Conservation (phyloP, 768 basidiomycete genomes). For the Rhizopogon vinicolor region DNA sequence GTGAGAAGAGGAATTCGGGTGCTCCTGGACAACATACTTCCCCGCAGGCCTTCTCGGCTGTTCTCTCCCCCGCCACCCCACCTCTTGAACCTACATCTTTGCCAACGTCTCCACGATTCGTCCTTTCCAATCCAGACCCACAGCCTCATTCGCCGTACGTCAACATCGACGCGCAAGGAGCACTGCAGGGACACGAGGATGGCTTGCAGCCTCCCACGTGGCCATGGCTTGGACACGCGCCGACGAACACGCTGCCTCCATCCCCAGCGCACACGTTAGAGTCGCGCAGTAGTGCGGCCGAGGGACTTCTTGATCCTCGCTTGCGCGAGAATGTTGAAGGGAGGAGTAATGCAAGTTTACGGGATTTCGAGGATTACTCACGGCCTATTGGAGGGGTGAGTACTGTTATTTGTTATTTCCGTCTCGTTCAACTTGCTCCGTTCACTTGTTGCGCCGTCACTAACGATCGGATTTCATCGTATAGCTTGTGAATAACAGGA, state of each 20-base stretch:
- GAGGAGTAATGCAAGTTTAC: constrained; percentile 20
- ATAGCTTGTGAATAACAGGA: constrained; percentile 24
- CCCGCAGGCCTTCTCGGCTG: not conserved
- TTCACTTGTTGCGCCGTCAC: not conserved
- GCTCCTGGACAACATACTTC: not conserved
- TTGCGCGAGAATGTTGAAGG: constrained; percentile 15
- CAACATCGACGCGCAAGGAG: not conserved
- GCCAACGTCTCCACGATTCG: constrained; percentile 18
- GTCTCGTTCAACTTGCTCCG: not conserved
- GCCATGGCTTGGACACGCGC: not conserved
- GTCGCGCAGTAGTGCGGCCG: constrained; percentile 9
- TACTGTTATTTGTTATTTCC: not conserved
- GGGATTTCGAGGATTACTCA: constrained; percentile 30
- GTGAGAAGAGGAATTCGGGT: not conserved
- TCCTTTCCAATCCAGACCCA: constrained; percentile 28
- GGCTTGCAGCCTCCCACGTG: not conserved
- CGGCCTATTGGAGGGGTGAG: constrained; percentile 28
- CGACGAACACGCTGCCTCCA: not conserved
- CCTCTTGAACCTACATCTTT: constrained; percentile 5
- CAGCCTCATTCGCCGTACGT: constrained; percentile 15
- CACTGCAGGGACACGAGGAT: not conserved
- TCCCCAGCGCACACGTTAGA: constrained; percentile 24
- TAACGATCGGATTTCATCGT: not conserved
- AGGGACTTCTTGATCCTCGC: constrained; percentile 27
- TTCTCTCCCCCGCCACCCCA: constrained; percentile 8